phyloP scores from a whole-genome alignment of 306 rosid species.

The Dryas octopetala region DNA sequence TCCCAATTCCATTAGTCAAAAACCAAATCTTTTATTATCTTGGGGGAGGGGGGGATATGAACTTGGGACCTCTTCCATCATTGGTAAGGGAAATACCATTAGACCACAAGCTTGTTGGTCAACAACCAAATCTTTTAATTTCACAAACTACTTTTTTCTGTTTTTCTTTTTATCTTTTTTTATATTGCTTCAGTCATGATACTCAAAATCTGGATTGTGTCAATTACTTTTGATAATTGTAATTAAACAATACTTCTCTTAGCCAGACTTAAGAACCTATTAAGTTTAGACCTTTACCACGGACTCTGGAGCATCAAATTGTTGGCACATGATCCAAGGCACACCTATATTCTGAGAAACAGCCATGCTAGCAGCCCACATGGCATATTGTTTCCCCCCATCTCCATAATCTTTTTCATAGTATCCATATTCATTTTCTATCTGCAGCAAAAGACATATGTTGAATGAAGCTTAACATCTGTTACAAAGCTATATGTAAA shows the following conservation, averaged over 20 bases:
- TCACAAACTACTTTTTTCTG: not conserved
- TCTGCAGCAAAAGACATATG: slow-evolving; percentile 43
- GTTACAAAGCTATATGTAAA: slow-evolving; percentile 14
- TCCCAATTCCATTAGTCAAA: not conserved
- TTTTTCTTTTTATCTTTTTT: too few relatives aligned
- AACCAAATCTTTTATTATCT: not conserved
- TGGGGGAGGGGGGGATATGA: too few relatives aligned
- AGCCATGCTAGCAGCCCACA: slow-evolving; percentile 96
- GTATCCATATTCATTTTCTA: slow-evolving; percentile 92
- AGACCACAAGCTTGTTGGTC: too few relatives aligned
- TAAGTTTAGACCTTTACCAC: slow-evolving; percentile 55
- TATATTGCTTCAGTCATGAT: not conserved
- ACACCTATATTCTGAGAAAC: slow-evolving; percentile 82
- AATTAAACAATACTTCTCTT: not conserved
- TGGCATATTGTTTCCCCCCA: slow-evolving; percentile 76
- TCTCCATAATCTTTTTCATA: slow-evolving; percentile 74
- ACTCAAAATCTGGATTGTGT: slow-evolving; percentile 12
- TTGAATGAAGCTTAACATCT: slow-evolving; percentile 14
- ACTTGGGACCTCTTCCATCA: too few relatives aligned
- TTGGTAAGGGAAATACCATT: too few relatives aligned
- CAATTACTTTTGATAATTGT: not conserved
- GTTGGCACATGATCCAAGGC: slow-evolving; percentile 98
- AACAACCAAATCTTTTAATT: not conserved
- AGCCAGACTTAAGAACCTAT: slow-evolving; percentile 5
- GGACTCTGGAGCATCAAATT: slow-evolving; percentile 91